Evolutionary conservation across 768 basidiomycete species (phyloP), one percentile per base, ranked within the genome.

Genomic region (Russula foetens): DNA sequence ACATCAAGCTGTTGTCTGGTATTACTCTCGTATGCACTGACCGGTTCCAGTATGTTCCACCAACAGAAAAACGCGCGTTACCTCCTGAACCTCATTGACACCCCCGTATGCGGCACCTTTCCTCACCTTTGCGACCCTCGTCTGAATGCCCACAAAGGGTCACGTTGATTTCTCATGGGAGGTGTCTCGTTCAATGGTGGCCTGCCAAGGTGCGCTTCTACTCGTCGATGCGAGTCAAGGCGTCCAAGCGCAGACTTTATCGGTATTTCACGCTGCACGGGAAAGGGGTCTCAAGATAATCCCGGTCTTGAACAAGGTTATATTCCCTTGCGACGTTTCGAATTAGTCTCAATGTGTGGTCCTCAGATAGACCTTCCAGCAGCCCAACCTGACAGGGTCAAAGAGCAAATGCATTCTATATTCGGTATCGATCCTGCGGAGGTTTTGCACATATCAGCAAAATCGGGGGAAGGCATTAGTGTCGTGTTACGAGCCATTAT

Each of bases 161-260:
- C 97, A 99, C 74, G 97, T 98, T 39, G 97, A 99, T 75, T 99
- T 99, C 73, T 83, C 92, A 59, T 97, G 93, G 85, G 96, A 98
- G 73, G 92, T 99, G 35, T 88, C 92, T 17, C 83, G 97, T 50
- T 93, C 91, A 28, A 75, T 98, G 43, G 86, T 92, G 4, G 93
- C 96, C 33, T 97, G 90, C 66, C 91, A 99, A 75, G 97, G 97
- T 9, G 96, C 92, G 4, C 60, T 86, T 26, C 69, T 82, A 9
- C 74, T 98, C 67, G 94, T 98, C 2, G 97, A 99, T 69, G 92
- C 92, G n/a, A 92, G 91, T 54, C 95, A 96, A 76, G 97, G 97
- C 19, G 86, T 99, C 8, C 97, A 99, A 73, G 97, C 97, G 0
- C 97, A 99, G 73, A 93, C 95, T 15, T 84, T 99, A 55, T 96